A percentile compares a stretch with the other conserved stretches of the same genome.
These are phyloP conservation scores for Hysterium pulicare DNA, from an alignment of 2,329 filamentous ascomycete species.

Conservation along the genomic window DNA sequence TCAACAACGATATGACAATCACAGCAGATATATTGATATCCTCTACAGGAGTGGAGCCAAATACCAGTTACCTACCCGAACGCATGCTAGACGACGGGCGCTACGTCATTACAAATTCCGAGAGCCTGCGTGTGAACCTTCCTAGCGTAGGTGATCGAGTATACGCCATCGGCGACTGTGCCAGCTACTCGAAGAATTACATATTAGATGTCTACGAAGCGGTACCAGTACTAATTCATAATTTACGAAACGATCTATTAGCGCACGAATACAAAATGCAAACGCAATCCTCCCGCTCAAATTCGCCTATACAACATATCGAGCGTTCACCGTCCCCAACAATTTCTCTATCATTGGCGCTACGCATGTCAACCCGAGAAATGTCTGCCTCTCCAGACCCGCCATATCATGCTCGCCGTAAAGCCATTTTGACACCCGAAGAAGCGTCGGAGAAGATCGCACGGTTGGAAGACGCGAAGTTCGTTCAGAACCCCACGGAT, in stretches of 20 bases:
- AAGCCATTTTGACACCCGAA: constrained; percentile 9
- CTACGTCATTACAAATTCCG: constrained; percentile 22
- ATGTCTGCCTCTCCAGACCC: too few relatives aligned
- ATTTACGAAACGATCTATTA: constrained; percentile 32
- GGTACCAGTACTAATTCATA: constrained; percentile 30
- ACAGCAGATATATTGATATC: constrained; percentile 31
- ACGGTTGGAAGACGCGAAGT: constrained; percentile 19
- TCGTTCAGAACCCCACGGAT: constrained; percentile 10
- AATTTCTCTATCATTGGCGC: neutral
- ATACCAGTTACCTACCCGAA: constrained; percentile 24
- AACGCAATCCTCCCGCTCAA: constrained; percentile 8
- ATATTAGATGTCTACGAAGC: constrained; percentile 32
- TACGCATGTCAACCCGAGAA: neutral
- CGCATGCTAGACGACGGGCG: constrained; percentile 21
- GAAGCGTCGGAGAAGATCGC: constrained; percentile 15
- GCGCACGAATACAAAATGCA: constrained; percentile 31
- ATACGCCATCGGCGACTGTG: constrained; percentile 36
- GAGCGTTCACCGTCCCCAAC: neutral
- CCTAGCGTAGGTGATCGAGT: constrained; percentile 20
- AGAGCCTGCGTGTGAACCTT: constrained; percentile 21
- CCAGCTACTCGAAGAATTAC: constrained; percentile 26
- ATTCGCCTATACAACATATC: neutral
- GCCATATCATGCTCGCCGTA: neutral
- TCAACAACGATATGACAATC: constrained; percentile 28
- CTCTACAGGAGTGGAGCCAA: constrained; percentile 29